A percentile compares a stretch with the other conserved stretches of the same genome.
Conservation (phyloP, 1,284 basidiomycete species). For the Psilocybe mexicana region DNA sequence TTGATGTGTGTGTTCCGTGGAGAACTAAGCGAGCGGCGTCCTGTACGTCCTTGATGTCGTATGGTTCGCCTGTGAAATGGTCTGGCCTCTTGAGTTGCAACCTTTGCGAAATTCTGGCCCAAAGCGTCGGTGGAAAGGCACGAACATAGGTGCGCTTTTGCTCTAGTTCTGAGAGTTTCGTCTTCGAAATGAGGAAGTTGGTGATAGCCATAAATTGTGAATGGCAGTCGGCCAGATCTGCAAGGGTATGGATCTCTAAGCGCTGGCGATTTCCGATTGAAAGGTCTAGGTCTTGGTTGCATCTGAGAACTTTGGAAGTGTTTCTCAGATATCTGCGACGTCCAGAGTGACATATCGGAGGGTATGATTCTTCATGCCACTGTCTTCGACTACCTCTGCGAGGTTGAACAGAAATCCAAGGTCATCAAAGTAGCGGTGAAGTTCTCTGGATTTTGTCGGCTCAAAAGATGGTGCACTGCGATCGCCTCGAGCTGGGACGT, state of each 20-base stretch:
- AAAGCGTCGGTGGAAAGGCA: neutral
- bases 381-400: neutral
- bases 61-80: conserved; percentile 8
- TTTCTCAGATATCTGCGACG: neutral
- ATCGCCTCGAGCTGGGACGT: conserved; percentile 11
- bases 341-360: conserved; percentile 1
- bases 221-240: conserved; percentile 8
- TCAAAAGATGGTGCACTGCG: conserved; percentile 9
- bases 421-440: conserved; percentile 4
- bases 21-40: neutral
- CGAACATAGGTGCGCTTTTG: neutral
- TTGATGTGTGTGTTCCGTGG: neutral
- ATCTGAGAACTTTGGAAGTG: neutral
- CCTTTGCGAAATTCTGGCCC: neutral
- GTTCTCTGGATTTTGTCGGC: conserved; percentile 3
- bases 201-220: conserved; percentile 3
- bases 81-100: conserved; percentile 10
- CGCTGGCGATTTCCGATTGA: conserved; percentile 1
- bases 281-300: conserved; percentile 1
- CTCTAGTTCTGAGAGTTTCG: neutral
- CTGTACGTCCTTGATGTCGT: neutral
- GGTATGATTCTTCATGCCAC: conserved; percentile 4
- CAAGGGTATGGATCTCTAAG: neutral
- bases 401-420: conserved; percentile 3
- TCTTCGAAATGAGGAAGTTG: conserved; percentile 3